Base-by-base conservation (phyloP, 2,329 filamentous ascomycete genomes). In the Fusarium brevicatenulatum region DNA sequence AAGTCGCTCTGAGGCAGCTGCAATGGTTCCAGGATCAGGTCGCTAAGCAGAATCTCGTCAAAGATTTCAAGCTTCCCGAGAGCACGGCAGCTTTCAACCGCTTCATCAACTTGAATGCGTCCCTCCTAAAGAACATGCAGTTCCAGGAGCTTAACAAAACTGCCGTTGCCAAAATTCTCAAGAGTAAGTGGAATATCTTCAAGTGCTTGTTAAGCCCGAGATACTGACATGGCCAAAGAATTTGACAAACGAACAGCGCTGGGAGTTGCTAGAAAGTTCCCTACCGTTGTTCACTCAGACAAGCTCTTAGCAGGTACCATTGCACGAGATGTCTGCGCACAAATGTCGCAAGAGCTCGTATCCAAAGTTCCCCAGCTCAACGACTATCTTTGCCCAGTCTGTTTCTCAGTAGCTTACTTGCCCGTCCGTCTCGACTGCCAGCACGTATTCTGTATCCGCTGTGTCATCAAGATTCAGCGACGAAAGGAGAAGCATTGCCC, bases 171-270 rank as follows among this genome's bases (percentile, higher is more conserved):
- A 97, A 97, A 81, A 97, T 97, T 57, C 83, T 97, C 59, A 97
- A 97, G 81, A 97, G 91, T 92, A 80, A 70, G 88, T 81, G 34
- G 32, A 21, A 21, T 25, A 15, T 18, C 4, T n/a, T n/a, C 36
- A 25, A 10, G 16, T 19, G 12, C 32, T 43, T 49, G 18, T 15
- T 23, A n/a, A 39, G 34, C 13, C n/a, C 18, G 23, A 39, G 34
- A 18, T 37, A 52, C 69, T 78, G 39, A 78, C 53, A 39, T n/a
- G 3, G 71, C 91, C 73, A 28, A 37, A 95, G 90, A 95, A 82
- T 97, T 97, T 79, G 93, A 96, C 82, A 97, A 97, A 82, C 89
- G 91, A 66, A 97, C 94, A 4, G 90, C 92, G 2, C 85, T 97
- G 25, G 90, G 91, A 32, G 90, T 92, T 2, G 90, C 90, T 43